Conservation (phyloP, 176 grass and related monocot species). For the Cenchrus purpureus region DNA sequence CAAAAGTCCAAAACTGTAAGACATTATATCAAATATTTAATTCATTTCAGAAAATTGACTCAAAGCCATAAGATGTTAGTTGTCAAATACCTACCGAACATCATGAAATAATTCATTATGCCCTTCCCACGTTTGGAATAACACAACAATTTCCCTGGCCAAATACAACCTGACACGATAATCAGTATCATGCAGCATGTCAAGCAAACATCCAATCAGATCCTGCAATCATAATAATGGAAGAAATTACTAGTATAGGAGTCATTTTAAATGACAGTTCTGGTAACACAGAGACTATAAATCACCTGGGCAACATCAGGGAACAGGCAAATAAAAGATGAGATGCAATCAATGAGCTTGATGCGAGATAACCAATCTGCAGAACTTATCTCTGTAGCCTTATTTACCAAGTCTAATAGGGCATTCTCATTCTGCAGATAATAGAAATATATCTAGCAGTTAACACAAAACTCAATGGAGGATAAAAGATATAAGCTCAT, state of each 20-base stretch:
- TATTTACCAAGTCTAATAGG: slow-evolving; percentile 66
- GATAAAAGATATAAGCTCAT: slow-evolving; percentile 12
- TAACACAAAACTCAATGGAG: slow-evolving; percentile 23
- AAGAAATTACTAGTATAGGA: slow-evolving; percentile 9
- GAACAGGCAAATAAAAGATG: slow-evolving; percentile 71
- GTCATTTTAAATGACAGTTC: slow-evolving; percentile 24
- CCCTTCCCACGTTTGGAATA: slow-evolving; percentile 97
- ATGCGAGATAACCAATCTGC: slow-evolving; percentile 73
- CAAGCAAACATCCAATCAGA: slow-evolving; percentile 77
- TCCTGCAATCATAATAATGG: slow-evolving; percentile 59
- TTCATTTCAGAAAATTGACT: slow-evolving; percentile 10
- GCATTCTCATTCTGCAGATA: slow-evolving; percentile 62
- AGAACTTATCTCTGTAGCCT: slow-evolving; percentile 52
- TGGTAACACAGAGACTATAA: slow-evolving; percentile 25
- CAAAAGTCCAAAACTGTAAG: not conserved
- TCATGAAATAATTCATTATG: slow-evolving; percentile 89
- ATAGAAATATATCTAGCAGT: slow-evolving; percentile 45
- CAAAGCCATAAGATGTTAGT: slow-evolving; percentile 6
- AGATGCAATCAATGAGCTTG: slow-evolving; percentile 87
- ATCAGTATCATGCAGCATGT: slow-evolving; percentile 92
- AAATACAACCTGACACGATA: slow-evolving; percentile 92
- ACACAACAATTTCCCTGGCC: slow-evolving; percentile 73
- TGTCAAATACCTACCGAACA: slow-evolving; percentile 61
- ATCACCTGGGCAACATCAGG: slow-evolving; percentile 78
- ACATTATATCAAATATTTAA: slow-evolving; percentile 15